Evolutionary conservation across 129 eudicot species (phyloP).

Genomic region (Tagetes patula): DNA sequence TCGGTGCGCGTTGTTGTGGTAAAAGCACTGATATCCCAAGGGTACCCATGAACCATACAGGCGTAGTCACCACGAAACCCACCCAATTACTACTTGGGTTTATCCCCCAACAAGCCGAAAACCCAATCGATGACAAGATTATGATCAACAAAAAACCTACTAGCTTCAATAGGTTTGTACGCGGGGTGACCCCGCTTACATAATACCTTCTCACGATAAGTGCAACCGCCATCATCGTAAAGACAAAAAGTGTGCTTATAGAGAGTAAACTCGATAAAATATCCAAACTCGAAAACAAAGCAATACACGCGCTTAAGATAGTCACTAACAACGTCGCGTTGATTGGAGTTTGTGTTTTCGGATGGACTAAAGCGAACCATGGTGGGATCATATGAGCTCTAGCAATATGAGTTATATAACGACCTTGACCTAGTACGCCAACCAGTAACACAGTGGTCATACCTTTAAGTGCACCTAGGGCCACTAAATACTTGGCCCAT

Average conservation of each 20-base stretch:
- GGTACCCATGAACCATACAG: conserved; percentile 58
- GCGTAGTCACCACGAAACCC: conserved; percentile 47
- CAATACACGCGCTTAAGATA: conserved; percentile 39
- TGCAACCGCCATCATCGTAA: conserved; percentile 72
- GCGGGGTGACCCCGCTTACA: conserved; percentile 52
- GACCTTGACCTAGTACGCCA: conserved; percentile 59
- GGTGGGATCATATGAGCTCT: conserved; percentile 75
- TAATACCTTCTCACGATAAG: conserved; percentile 59
- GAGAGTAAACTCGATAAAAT: conserved; percentile 51
- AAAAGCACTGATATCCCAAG: conserved; percentile 45
- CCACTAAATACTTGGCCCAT: conserved; percentile 67
- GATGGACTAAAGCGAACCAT: conserved; percentile 62
- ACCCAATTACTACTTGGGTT: conserved; percentile 46
- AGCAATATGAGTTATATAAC: conserved; percentile 60
- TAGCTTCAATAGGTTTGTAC: conserved; percentile 38
- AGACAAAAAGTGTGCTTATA: conserved; percentile 55
- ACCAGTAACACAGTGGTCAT: conserved; percentile 61
- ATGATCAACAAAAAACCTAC: conserved; percentile 45
- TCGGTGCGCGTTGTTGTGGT: conserved; percentile 54
- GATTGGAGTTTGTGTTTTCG: conserved; percentile 59
- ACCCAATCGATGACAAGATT: conserved; percentile 56
- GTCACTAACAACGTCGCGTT: conserved; percentile 54
- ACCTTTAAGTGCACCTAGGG: conserved; percentile 62
- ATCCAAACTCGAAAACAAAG: conserved; percentile 63
- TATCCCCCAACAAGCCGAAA: conserved; percentile 59